Evolutionary conservation across 1,139 yeast genomes (phyloP), one percentile per base, ranked within the genome.

Genomic region (Diutina siamensis): DNA sequence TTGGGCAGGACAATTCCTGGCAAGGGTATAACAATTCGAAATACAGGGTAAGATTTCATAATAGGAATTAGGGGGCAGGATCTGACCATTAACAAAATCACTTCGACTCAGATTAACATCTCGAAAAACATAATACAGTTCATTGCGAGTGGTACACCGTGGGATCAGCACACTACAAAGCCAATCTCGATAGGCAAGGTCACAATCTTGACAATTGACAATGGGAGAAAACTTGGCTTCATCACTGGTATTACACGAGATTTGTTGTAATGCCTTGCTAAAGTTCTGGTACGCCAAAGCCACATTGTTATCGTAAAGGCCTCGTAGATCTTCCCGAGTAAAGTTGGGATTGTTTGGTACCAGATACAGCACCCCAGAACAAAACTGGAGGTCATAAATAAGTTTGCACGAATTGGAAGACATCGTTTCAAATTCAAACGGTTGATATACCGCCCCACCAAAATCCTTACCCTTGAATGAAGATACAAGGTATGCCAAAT

Each of bases 151-250:
- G 0, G 83, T 67, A 56, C 98, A 92, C 33, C 97, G 67, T 0
- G 98, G 97, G n/a, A 92, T 84, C 0, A 88, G 71, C 4, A 86
- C 87, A 0, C 95, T 74, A 63, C 98, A 92, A 18, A 92, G 69
- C 98, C 98, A 92, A 55, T 82, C 73, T 55, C 78, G 80, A 60
- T 92, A 92, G 1, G 92, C 71, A 2, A 61, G 55, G 1, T 75
- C 73, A 59, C 98, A 92, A 55, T 85, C 81, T 12, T 67, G 71
- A 56, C 98, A 92, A 0, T 80, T 68, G 45, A 77, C 61, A 31
- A 88, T 57, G 15, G 95, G 87, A 1, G 96, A 85, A 61, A 75
- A 92, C 5, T 76, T 58, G 0, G 86, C 73, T 49, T 80, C 89
- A n/a, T 66, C 61, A 10, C 76, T 74, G 0, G 86, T 78, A 55